These are phyloP conservation scores for Phaeoacremonium minimum DNA, from an alignment of 2,329 filamentous ascomycete genomes.

Conservation along the genomic window DNA sequence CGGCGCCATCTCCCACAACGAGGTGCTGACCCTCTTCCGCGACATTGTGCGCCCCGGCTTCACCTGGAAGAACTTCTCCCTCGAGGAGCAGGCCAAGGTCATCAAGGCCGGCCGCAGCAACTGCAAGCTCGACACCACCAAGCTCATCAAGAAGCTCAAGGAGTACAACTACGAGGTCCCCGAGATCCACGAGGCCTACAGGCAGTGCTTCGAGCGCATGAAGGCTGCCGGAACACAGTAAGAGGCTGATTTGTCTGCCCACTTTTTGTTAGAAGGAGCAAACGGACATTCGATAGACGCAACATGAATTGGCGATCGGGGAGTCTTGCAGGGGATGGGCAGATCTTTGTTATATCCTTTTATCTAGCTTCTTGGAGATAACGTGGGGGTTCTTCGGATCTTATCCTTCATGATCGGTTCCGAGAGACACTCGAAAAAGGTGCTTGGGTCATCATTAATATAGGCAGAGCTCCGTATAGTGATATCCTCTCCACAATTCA, in stretches of 20 bases:
- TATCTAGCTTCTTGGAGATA: too few relatives aligned
- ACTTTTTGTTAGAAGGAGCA: too few relatives aligned
- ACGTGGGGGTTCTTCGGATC: too few relatives aligned
- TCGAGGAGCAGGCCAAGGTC: constrained; percentile 63
- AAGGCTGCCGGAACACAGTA: constrained; percentile 49
- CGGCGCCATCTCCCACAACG: constrained; percentile 67
- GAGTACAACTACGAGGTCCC: constrained; percentile 55
- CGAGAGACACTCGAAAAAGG: too few relatives aligned
- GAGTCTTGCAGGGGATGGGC: too few relatives aligned
- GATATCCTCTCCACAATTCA: too few relatives aligned
- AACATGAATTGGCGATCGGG: too few relatives aligned
- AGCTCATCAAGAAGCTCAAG: constrained; percentile 55
- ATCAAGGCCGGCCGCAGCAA: constrained; percentile 65
- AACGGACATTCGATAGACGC: too few relatives aligned
- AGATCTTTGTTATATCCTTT: too few relatives aligned
- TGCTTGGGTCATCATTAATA: too few relatives aligned
- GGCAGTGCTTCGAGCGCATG: constrained; percentile 60
- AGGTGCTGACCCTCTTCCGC: constrained; percentile 59
- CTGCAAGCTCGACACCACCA: constrained; percentile 59
- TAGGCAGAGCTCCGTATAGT: too few relatives aligned
- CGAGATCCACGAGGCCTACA: constrained; percentile 59
- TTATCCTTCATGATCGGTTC: too few relatives aligned
- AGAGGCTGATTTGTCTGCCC: constrained; percentile 1
- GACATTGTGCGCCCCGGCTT: constrained; percentile 58
- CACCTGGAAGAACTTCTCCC: constrained; percentile 61